Conservation (phyloP, 176 grass and related monocot genomes). For the Eleusine coracana region DNA sequence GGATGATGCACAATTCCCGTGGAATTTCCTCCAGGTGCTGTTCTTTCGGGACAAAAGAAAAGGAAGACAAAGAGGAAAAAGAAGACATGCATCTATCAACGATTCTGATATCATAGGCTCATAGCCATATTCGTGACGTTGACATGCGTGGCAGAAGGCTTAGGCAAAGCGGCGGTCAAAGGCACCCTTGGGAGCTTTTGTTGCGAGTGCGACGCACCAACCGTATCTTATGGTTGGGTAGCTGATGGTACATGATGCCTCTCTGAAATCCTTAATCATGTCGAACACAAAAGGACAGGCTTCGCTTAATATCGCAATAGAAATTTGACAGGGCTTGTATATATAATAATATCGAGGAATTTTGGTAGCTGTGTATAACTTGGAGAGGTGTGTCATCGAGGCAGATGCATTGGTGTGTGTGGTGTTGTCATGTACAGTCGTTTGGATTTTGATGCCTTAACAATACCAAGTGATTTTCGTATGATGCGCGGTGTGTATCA, state of each 20-base stretch:
- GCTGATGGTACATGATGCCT: not conserved
- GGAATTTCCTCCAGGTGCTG: not conserved
- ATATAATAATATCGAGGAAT: not conserved
- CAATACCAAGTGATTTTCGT: not conserved
- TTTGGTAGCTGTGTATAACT: too few species aligned
- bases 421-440: not conserved
- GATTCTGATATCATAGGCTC: not conserved
- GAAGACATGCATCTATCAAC: constrained; percentile 10
- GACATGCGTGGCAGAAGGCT: not conserved
- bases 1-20: not conserved
- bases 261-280: constrained; percentile 42
- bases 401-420: not conserved
- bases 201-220: constrained; percentile 13
- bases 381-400: not conserved
- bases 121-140: constrained; percentile 10
- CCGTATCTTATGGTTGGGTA: not conserved
- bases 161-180: not conserved
- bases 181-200: not conserved
- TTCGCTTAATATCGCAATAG: not conserved
- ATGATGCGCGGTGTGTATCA: not conserved
- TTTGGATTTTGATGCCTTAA: constrained; percentile 32
- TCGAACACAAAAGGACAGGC: constrained; percentile 2
- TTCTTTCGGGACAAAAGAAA: not conserved
- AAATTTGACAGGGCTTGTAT: not conserved
- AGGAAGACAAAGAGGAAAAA: not conserved